These are phyloP conservation scores for Suillus subaureus DNA, from an alignment of 768 basidiomycete genomes.

Conservation along the genomic window DNA sequence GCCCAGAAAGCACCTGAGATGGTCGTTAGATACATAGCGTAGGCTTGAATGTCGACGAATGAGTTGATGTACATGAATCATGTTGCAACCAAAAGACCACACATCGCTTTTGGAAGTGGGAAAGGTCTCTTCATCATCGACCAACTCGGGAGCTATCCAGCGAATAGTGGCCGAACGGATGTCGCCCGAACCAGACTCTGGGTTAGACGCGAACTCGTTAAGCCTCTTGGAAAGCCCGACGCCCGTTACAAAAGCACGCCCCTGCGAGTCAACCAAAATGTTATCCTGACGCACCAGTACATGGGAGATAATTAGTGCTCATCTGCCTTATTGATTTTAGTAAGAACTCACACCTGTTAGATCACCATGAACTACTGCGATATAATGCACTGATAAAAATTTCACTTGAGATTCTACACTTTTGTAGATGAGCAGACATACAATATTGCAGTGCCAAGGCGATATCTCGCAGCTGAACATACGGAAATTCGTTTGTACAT, in stretches of 20 bases:
- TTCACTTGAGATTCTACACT: neutral
- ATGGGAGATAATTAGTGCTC: neutral
- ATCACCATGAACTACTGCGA: slow-evolving; percentile 10
- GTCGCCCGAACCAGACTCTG: neutral
- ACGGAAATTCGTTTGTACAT: neutral
- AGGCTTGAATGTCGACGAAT: neutral
- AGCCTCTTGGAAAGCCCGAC: slow-evolving; percentile 45
- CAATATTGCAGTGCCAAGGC: slow-evolving; percentile 9
- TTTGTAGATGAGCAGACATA: neutral
- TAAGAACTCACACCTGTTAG: slow-evolving; percentile 5
- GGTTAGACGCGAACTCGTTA: neutral
- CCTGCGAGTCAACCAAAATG: slow-evolving; percentile 44
- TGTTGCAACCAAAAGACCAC: slow-evolving; percentile 4
- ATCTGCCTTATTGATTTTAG: neutral
- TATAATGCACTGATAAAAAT: slow-evolving; percentile 4
- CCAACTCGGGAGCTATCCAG: slow-evolving; percentile 10
- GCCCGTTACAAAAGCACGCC: slow-evolving; percentile 43
- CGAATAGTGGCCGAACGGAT: slow-evolving; percentile 14
- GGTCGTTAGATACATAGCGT: neutral
- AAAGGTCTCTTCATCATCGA: neutral
- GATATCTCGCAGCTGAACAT: slow-evolving; percentile 5
- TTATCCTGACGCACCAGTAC: slow-evolving; percentile 30
- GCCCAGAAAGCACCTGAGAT: slow-evolving; percentile 8
- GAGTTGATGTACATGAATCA: slow-evolving; percentile 3
- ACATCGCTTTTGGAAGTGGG: slow-evolving; percentile 1